These are phyloP conservation scores for Xylariaceae sp. DNA, from an alignment of 2,329 filamentous ascomycete species.

Conservation along the genomic window DNA sequence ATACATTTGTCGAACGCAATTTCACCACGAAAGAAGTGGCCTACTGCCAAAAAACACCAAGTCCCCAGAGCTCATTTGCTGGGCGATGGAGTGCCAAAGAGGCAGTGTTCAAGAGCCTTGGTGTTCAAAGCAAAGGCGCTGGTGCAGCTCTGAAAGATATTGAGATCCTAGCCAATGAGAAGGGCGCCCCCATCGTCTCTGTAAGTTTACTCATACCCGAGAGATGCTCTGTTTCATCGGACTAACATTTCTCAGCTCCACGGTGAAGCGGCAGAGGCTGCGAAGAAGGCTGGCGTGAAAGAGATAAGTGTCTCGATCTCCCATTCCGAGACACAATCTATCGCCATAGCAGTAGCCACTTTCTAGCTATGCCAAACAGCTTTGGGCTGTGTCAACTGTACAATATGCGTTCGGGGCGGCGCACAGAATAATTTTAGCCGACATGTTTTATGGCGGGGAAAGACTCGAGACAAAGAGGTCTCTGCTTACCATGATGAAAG, in stretches of 20 bases:
- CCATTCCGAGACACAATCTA: conserved; percentile 89
- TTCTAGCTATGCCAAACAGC: conserved; percentile 48
- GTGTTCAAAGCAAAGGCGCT: conserved; percentile 80
- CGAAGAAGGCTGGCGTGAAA: conserved; percentile 84
- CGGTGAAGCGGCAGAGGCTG: conserved; percentile 77
- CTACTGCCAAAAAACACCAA: conserved; percentile 79
- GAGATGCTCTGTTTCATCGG: conserved; percentile 7
- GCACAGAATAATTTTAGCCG: conserved; percentile 1
- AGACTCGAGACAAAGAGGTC: not conserved
- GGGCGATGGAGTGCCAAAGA: conserved; percentile 98
- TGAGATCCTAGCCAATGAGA: conserved; percentile 80
- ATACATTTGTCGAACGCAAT: conserved; percentile 91
- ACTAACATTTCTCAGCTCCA: conserved; percentile 65
- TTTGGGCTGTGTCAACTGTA: conserved; percentile 6
- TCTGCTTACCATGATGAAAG: no score
- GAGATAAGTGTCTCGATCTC: conserved; percentile 91
- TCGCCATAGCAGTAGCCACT: conserved; percentile 85
- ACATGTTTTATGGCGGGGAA: conserved; percentile 1
- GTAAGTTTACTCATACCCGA: conserved; percentile 55
- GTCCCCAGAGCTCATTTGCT: conserved; percentile 85
- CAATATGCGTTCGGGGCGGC: conserved; percentile 11
- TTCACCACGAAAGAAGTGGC: conserved; percentile 81
- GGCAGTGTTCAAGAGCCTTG: conserved; percentile 95
- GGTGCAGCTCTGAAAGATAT: conserved; percentile 92
- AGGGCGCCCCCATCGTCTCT: conserved; percentile 77